Evolutionary conservation across 1,284 basidiomycete genomes (phyloP).

Genomic region (Pascua sp.): DNA sequence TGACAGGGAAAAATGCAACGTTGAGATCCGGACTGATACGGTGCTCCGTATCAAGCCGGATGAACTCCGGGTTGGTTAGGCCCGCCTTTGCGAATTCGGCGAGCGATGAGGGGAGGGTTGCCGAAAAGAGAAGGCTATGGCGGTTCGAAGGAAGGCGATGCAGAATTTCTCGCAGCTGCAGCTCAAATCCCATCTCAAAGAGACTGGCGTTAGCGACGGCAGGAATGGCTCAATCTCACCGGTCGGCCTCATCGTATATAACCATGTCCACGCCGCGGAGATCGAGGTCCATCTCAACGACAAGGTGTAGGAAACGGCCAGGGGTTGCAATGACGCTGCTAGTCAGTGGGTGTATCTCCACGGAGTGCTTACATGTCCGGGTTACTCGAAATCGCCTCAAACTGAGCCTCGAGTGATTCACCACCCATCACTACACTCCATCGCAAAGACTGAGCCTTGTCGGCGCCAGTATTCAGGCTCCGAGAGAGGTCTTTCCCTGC

Average conservation of each 20-base stretch:
- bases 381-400: slow-evolving; percentile 88
- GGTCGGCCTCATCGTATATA: slow-evolving; percentile 97
- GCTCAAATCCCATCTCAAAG: slow-evolving; percentile 97
- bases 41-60: slow-evolving; percentile 90
- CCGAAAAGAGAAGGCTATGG: slow-evolving; percentile 92
- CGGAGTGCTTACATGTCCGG: slow-evolving; percentile 78
- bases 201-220: slow-evolving; percentile 53
- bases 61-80: slow-evolving; percentile 85
- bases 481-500: slow-evolving; percentile 91
- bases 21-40: slow-evolving; percentile 92
- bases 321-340: slow-evolving; percentile 91
- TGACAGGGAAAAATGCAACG: slow-evolving; percentile 91
- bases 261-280: slow-evolving; percentile 83
- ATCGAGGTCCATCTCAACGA: slow-evolving; percentile 96
- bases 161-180: slow-evolving; percentile 85
- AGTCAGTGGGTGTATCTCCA: not conserved
- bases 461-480: slow-evolving; percentile 55
- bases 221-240: slow-evolving; percentile 26
- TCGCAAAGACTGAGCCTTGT: slow-evolving; percentile 62
- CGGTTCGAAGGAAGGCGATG: slow-evolving; percentile 78
- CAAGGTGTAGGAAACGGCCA: slow-evolving; percentile 89
- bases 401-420: slow-evolving; percentile 93
- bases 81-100: slow-evolving; percentile 98
- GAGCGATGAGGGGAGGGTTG: slow-evolving; percentile 90
- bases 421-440: slow-evolving; percentile 97